Base-by-base conservation (phyloP, 768 basidiomycete genomes). In the Boletus vinaceobasis region DNA sequence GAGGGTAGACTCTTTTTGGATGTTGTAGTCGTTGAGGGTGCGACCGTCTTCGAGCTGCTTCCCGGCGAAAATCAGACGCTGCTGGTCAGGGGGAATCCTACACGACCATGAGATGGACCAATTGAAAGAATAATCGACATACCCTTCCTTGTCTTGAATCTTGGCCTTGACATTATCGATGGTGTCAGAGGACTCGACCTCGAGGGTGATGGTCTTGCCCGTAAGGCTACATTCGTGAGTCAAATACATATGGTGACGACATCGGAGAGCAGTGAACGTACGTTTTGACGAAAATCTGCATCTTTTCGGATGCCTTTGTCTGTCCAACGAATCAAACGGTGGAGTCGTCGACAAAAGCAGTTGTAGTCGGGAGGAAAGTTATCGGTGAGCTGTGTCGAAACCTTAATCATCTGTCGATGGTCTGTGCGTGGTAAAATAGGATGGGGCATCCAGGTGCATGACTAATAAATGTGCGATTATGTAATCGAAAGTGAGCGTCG, bases 211-310 rank as follows among this genome's bases (percentile, higher is more conserved):
- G 66, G 95, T 98, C 82, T 97, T 97, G 73, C 93, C 94, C 85
- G 94, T 96, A 67, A 96, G 90, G 87, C 90, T 93, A 65, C 32
- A 9, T 59, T 42, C 23, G 61, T 32, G 14, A n/a, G 57, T 50
- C 50, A 60, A 7, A 57, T 52, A 17, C 14, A 27, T 15, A 14
- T 19, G 14, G 5, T 2, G 11, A 61, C 45, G 11, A 57, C 36
- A 31, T 39, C 17, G 42, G 17, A 10, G 29, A 5, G 38, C 14
- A 43, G 5, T 15, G 33, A 7, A 78, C 90, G 56, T 65, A 91
- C 91, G 93, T 93, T 78, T 93, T 98, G 55, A 98, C 95, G 77
- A 98, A 98, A 73, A 97, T 98, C 79, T 97, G 94, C 94, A 97
- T 96, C 66, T 75, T 79, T 64, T 64, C 76, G 79, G 82, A 85